Evolutionary conservation across 176 grass and related monocot species (phyloP).

Genomic region (Oryza longistaminata): DNA sequence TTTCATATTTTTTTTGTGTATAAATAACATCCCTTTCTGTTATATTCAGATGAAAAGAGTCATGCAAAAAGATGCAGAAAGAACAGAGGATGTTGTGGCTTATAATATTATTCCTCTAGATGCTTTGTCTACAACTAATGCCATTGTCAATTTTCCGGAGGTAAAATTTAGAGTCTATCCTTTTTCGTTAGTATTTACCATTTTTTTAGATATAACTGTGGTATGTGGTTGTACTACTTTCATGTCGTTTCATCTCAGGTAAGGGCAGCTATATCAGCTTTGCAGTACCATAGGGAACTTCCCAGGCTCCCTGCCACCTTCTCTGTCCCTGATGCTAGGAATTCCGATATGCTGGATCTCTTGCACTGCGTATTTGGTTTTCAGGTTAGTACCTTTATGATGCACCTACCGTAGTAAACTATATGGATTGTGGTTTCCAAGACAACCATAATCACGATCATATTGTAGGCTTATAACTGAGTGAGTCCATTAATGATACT

Average conservation of each 20-base stretch:
- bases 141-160: slow-evolving; percentile 67
- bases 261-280: slow-evolving; percentile 80
- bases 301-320: slow-evolving; percentile 71
- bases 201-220: background rate
- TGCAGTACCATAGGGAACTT: slow-evolving; percentile 66
- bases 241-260: slow-evolving; percentile 56
- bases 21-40: slow-evolving; percentile 31
- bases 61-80: slow-evolving; percentile 87
- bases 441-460: background rate
- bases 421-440: background rate
- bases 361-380: slow-evolving; percentile 88
- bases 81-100: slow-evolving; percentile 77
- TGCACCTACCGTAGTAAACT: slow-evolving; percentile 9
- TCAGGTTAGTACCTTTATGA: slow-evolving; percentile 58
- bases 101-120: slow-evolving; percentile 98
- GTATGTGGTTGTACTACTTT: background rate
- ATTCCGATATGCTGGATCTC: slow-evolving; percentile 91
- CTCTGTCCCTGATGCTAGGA: slow-evolving; percentile 70
- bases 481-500: background rate
- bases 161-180: slow-evolving; percentile 38
- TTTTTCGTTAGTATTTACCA: slow-evolving; percentile 13
- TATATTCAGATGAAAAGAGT: slow-evolving; percentile 76
- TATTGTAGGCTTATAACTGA: background rate
- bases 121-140: slow-evolving; percentile 74
- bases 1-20: background rate